phyloP scores from a whole-genome alignment of 2,329 filamentous ascomycete genomes.

The Arthrinium phaeospermum region DNA sequence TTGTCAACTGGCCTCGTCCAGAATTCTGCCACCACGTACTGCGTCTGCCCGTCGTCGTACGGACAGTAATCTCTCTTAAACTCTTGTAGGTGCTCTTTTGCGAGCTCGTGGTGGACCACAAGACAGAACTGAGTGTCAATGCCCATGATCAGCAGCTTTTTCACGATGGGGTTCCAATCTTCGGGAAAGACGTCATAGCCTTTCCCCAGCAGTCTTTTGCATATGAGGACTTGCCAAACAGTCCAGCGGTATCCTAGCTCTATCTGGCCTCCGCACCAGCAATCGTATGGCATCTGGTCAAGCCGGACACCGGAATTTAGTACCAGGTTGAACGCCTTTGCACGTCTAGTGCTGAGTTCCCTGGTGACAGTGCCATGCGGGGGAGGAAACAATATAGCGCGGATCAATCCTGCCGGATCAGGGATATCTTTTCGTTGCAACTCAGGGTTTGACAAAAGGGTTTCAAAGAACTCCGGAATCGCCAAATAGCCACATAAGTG shows the following conservation, averaged over 20 bases:
- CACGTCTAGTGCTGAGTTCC: not conserved
- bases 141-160: not conserved
- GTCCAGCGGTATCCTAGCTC: not conserved
- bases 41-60: not conserved
- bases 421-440: not conserved
- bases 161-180: not conserved
- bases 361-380: too few species aligned
- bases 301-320: not conserved
- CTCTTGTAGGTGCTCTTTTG: not conserved
- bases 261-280: too few species aligned
- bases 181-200: not conserved
- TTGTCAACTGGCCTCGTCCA: not conserved
- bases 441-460: not conserved
- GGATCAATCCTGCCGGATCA: not conserved
- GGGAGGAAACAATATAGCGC: not conserved
- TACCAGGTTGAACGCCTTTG: not conserved
- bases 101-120: not conserved
- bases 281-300: not conserved
- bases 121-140: not conserved
- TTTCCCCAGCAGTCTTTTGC: not conserved
- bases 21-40: not conserved
- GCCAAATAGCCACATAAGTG: not conserved
- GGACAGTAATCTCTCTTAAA: fast-evolving
- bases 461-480: not conserved
- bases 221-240: not conserved